Evolutionary conservation across 2,329 filamentous ascomycete species (phyloP).

Genomic region (Lomentospora prolificans): DNA sequence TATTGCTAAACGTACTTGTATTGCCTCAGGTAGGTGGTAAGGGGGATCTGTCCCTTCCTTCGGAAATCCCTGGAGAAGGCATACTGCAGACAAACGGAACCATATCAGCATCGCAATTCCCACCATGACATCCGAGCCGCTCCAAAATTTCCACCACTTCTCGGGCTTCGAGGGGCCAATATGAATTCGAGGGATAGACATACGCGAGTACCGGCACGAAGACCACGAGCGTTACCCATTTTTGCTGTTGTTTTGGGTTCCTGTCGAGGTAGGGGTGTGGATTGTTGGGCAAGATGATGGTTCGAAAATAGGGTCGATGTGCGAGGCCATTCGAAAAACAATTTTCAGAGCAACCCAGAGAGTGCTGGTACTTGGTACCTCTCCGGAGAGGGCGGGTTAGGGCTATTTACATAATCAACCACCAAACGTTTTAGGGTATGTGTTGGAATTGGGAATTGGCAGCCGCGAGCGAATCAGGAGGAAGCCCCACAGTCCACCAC

Average conservation of each 20-base stretch:
- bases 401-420: conserved; percentile 4
- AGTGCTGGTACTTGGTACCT: too few relatives aligned
- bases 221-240: conserved; percentile 83
- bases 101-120: conserved; percentile 5
- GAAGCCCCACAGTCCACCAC: neutral
- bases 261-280: conserved; percentile 3
- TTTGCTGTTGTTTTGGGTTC: conserved; percentile 30
- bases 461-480: neutral
- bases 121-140: neutral
- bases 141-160: neutral
- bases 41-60: conserved; percentile 85
- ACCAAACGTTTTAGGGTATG: neutral
- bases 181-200: conserved; percentile 25
- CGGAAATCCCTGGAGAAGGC: conserved; percentile 92
- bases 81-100: conserved; percentile 45
- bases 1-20: conserved; percentile 56
- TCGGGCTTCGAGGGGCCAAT: neutral
- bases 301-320: neutral
- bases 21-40: conserved; percentile 88
- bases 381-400: too few relatives aligned
- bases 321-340: neutral
- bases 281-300: conserved; percentile 1
- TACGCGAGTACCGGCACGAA: conserved; percentile 78
- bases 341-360: neutral
- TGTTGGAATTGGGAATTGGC: neutral